phyloP scores from a whole-genome alignment of 129 eudicot species.

The Helichrysum umbraculigerum region DNA sequence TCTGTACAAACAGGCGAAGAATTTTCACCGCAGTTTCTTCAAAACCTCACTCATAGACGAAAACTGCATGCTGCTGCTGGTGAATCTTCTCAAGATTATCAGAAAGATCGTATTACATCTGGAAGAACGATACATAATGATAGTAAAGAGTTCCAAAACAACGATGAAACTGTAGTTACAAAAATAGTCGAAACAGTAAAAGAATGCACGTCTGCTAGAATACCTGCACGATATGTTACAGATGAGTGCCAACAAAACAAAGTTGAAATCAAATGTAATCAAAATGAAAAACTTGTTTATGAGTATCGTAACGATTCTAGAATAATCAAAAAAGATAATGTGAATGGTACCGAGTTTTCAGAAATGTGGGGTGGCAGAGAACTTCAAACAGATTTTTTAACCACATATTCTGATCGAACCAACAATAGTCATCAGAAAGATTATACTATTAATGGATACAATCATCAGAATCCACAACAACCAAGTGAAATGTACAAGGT shows the following conservation, averaged over 20 bases:
- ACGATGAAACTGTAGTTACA: neutral
- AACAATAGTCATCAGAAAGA: conserved; percentile 24
- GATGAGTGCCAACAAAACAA: conserved; percentile 7
- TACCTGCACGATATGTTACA: conserved; percentile 19
- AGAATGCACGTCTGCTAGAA: conserved; percentile 6
- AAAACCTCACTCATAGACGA: conserved; percentile 27
- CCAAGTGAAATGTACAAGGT: conserved; percentile 25
- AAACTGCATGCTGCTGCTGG: conserved; percentile 3
- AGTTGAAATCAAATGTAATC: conserved; percentile 30
- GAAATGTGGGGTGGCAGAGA: conserved; percentile 32
- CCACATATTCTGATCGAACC: conserved; percentile 18
- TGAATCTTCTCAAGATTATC: conserved; percentile 23
- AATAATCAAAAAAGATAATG: conserved; percentile 18
- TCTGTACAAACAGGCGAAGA: conserved; percentile 83
- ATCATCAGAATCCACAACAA: conserved; percentile 30
- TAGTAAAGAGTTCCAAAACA: too few species aligned
- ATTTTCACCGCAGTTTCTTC: conserved; percentile 60
- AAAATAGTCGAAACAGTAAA: conserved; percentile 1
- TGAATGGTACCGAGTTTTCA: conserved; percentile 18
- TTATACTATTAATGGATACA: conserved; percentile 4
- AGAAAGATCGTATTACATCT: conserved; percentile 37
- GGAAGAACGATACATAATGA: neutral
- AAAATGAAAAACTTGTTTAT: conserved; percentile 38
- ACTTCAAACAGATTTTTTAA: conserved; percentile 30
- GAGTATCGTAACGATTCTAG: conserved; percentile 34